Base-by-base conservation (phyloP, 495 filamentous ascomycete species). In the Daldinia concentrica region DNA sequence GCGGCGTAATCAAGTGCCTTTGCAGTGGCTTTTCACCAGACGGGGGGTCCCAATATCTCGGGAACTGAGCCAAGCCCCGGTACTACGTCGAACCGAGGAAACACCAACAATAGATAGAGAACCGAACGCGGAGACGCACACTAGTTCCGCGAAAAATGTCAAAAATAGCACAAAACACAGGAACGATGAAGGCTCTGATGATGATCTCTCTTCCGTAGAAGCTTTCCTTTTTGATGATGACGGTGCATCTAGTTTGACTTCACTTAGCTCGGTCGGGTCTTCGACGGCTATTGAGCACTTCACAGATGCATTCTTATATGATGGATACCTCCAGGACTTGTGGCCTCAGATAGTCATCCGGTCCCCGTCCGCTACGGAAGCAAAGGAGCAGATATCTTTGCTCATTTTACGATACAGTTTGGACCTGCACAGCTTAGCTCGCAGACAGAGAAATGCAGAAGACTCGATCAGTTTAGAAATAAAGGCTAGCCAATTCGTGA, bases 331-430 rank as follows among this genome's bases (percentile, higher is more conserved):
- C 3, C 37, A 57, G 6, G 24, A 64, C 24, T n/a, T 64, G 36
- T 64, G 37, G 52, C 52, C 36, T n/a, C 51, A 58, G 39, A 7
- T 57, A 34, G 41, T 57, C 17, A 52, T 45, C 15, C 36, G 62
- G 45, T 43, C 22, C 1, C 3, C 4, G 6, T 57, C 62, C 11
- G 9, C 26, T 6, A 27, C 11, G 36, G 26, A 64, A 26, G 52
- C 51, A 3, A 58, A 58, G 24, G 51, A 64, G 17, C 3, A 58
- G 9, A 22, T 64, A 14, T 30, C 62, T 1, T 27, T 34, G 2
- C 30, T 64, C 1, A 64, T 64, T 2, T 14, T 57, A 17, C 37
- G 51, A n/a, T 64, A 57, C 9, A 57, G 52, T 36, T 12, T 45
- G n/a, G 62, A 64, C 14, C 12, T 64, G 17, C 24, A 36, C 6